These are phyloP conservation scores for Naganishia vaughanmartiniae DNA, from an alignment of 768 basidiomycete species.

Conservation along the genomic window DNA sequence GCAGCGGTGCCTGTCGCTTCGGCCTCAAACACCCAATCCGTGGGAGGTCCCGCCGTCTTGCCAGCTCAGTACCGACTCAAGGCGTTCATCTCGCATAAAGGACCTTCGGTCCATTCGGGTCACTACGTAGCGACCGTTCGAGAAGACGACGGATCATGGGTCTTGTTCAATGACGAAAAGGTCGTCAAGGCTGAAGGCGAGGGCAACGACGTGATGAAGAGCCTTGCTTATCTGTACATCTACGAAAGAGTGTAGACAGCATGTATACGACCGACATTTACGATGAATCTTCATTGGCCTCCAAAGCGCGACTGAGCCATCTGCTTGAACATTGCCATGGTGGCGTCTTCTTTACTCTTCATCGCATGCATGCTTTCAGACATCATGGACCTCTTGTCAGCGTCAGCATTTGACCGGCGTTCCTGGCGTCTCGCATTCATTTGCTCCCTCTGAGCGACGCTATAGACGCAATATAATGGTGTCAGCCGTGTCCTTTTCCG, in stretches of 20 bases:
- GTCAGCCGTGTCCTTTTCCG: slow-evolving; percentile 31
- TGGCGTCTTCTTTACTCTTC: slow-evolving; percentile 79
- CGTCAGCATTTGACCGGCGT: slow-evolving; percentile 38
- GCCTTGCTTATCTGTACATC: slow-evolving; percentile 87
- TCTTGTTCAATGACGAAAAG: slow-evolving; percentile 94
- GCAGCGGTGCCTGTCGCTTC: slow-evolving; percentile 15
- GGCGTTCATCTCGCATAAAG: slow-evolving; percentile 96
- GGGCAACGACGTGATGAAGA: slow-evolving; percentile 76
- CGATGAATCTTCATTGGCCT: background rate
- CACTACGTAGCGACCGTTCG: slow-evolving; percentile 54
- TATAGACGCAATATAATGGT: slow-evolving; percentile 47
- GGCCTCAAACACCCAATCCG: slow-evolving; percentile 49
- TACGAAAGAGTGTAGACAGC: slow-evolving; percentile 64
- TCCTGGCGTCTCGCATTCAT: slow-evolving; percentile 65
- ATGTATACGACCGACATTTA: background rate
- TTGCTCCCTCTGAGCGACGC: slow-evolving; percentile 72
- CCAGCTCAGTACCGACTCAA: slow-evolving; percentile 79
- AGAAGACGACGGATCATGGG: slow-evolving; percentile 64
- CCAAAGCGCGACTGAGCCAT: slow-evolving; percentile 86
- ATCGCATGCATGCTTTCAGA: slow-evolving; percentile 65
- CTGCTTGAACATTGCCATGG: slow-evolving; percentile 95
- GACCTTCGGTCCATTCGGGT: slow-evolving; percentile 82
- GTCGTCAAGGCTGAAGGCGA: slow-evolving; percentile 82
- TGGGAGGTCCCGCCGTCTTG: slow-evolving; percentile 60
- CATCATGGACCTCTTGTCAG: slow-evolving; percentile 56